These are phyloP conservation scores for Penicillium occitanis DNA, from an alignment of 2,329 filamentous ascomycete genomes.

Conservation along the genomic window DNA sequence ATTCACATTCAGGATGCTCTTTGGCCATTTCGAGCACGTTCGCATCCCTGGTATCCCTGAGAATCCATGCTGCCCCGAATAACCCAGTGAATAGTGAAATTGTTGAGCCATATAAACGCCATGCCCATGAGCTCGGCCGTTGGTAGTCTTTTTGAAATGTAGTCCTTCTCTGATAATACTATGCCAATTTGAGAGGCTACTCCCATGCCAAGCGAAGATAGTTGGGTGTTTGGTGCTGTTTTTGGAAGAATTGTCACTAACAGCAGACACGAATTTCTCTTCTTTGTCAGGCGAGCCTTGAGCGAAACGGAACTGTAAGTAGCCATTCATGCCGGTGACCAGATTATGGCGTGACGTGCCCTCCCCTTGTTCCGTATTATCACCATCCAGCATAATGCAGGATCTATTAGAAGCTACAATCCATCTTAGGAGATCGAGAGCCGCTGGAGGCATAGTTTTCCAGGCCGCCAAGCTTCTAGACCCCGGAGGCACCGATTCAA, in stretches of 20 bases:
- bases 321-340: slow-evolving; percentile 63
- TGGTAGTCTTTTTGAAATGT: slow-evolving; percentile 61
- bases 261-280: slow-evolving; percentile 65
- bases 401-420: slow-evolving; percentile 87
- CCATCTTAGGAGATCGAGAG: slow-evolving; percentile 73
- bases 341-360: slow-evolving; percentile 44
- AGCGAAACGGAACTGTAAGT: slow-evolving; percentile 81
- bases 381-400: slow-evolving; percentile 74
- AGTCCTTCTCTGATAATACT: slow-evolving; percentile 81
- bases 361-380: slow-evolving; percentile 24
- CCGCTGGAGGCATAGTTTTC: slow-evolving; percentile 63
- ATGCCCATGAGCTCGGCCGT: slow-evolving; percentile 73
- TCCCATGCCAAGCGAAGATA: slow-evolving; percentile 86
- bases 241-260: slow-evolving; percentile 44
- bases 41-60: slow-evolving; percentile 18
- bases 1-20: slow-evolving; percentile 62
- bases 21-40: slow-evolving; percentile 57
- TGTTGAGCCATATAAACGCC: slow-evolving; percentile 76
- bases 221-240: slow-evolving; percentile 59
- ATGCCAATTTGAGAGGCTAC: slow-evolving; percentile 76
- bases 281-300: slow-evolving; percentile 90
- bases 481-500: slow-evolving; percentile 29
- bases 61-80: slow-evolving; percentile 34
- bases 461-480: slow-evolving; percentile 50
- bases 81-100: slow-evolving; percentile 57